Conservation (phyloP, 2,329 filamentous ascomycete species). For the Tolypocladium amazonense region DNA sequence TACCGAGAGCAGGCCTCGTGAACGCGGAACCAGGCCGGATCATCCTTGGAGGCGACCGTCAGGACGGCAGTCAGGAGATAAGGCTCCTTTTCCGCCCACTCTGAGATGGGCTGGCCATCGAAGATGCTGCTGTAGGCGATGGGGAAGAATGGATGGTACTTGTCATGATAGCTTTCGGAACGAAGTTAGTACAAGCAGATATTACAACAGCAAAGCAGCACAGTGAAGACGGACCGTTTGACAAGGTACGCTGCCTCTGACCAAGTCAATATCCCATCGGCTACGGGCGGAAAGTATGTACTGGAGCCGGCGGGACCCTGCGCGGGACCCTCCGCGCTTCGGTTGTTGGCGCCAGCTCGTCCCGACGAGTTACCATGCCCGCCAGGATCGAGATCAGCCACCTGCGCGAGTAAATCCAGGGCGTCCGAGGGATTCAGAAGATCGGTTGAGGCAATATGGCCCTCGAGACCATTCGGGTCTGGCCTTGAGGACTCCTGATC, state of each 20-base stretch:
- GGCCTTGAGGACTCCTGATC: constrained; percentile 4
- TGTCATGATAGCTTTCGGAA: constrained; percentile 43
- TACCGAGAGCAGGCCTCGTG: constrained; percentile 58
- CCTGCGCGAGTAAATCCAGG: constrained; percentile 27
- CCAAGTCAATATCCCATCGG: constrained; percentile 16
- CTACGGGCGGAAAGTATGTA: constrained; percentile 20
- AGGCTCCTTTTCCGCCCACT: constrained; percentile 49
- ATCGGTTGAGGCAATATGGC: constrained; percentile 28
- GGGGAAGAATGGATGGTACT: constrained; percentile 62
- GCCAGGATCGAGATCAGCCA: constrained; percentile 24
- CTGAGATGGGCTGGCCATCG: constrained; percentile 36
- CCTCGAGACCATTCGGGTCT: constrained; percentile 18
- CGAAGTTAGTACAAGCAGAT: neutral
- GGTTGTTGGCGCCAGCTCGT: constrained; percentile 5
- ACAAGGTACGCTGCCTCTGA: constrained; percentile 15
- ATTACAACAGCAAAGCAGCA: neutral
- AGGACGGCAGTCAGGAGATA: constrained; percentile 61
- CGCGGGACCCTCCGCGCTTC: constrained; percentile 4
- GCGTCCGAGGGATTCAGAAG: constrained; percentile 31
- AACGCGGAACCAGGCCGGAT: constrained; percentile 51
- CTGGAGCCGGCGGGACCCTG: neutral
- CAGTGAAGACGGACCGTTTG: constrained; percentile 9
- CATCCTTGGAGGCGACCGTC: constrained; percentile 60
- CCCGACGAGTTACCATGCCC: constrained; percentile 5
- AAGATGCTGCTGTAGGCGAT: constrained; percentile 52